phyloP scores from a whole-genome alignment of 2,329 filamentous ascomycete species.

The Fusarium transvaalense region DNA sequence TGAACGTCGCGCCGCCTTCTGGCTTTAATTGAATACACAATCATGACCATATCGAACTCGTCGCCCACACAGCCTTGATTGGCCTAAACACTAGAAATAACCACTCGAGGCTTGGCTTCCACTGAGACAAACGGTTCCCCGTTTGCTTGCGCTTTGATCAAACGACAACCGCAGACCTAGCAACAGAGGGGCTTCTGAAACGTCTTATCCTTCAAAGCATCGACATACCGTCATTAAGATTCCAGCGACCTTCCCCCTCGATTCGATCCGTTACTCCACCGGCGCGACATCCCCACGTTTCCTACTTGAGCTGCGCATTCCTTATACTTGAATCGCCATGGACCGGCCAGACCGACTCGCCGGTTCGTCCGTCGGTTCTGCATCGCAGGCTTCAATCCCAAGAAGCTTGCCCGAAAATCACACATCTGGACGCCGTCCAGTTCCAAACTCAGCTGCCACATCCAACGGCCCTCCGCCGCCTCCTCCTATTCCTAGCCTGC shows the following conservation, averaged over 20 bases:
- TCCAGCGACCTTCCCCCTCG: conserved; percentile 30
- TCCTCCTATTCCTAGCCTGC: conserved; percentile 61
- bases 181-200: conserved; percentile 51
- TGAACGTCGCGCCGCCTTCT: conserved; percentile 43
- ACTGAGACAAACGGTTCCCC: conserved; percentile 44
- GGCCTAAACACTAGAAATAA: conserved; percentile 44
- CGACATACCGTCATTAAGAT: conserved; percentile 37
- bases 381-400: conserved; percentile 45
- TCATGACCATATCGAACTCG: conserved; percentile 51
- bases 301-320: conserved; percentile 39
- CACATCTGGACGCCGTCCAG: conserved; percentile 55
- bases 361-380: conserved; percentile 40
- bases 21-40: conserved; percentile 43
- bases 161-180: conserved; percentile 42
- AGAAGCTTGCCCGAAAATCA: conserved; percentile 59
- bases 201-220: conserved; percentile 44
- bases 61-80: conserved; percentile 50
- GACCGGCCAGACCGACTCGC: conserved; percentile 53
- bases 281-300: conserved; percentile 33
- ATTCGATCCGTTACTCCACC: conserved; percentile 44
- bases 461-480: conserved; percentile 58
- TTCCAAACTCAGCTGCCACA: conserved; percentile 55
- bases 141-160: conserved; percentile 39
- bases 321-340: conserved; percentile 47
- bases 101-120: conserved; percentile 33